Base-by-base conservation (phyloP, 805 yeast species). In the Yarrowia sp. region DNA sequence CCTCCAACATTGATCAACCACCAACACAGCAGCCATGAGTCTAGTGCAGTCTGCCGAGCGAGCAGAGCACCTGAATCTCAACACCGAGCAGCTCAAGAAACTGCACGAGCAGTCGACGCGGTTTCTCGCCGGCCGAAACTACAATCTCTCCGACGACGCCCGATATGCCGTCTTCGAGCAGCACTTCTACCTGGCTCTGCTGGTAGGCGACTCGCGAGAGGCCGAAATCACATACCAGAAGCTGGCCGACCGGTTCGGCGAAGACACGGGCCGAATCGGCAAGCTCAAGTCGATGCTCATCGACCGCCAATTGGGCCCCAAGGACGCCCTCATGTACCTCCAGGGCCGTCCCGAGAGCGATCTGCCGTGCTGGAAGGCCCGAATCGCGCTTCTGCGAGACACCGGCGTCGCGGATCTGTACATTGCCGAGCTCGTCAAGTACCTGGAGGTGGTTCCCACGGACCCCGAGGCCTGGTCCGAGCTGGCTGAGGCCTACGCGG, bases 381-480 rank as follows among this genome's bases (percentile, higher is more conserved):
- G 70, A 38, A 64, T 70, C 47, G 71, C 69, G 7, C 47, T 71
- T 4, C 49, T 71, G 14, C 70, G 71, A 61, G 64, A 67, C 27
- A 64, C 63, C 9, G 71, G 69, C 4, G 66, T 69, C 58, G 51
- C 63, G 18, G 76, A 73, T 60, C 74, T 73, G n/a, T 88, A 83
- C 70, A 79, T 89, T 46, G 75, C 77, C 33, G 80, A 79, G 60
- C 77, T 92, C 66, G 75, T 77, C 10, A 79, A 77, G 33, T 82
- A 80, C 66, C 73, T 89, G 59, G 86, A 84, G 61, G 74, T 79
- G 56, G 84, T 81, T 67, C 97, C 97, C 1, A 71, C 85, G 19
- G 98, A 94, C 72, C 76, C 82, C 2, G 84, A 87, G 65, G 76
- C 87, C 1, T 90, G 96, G 96, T 78, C 84, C 51, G 96, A 89